phyloP scores from a whole-genome alignment of 108 stramenopile species.

The Schizochytrium sp. region DNA sequence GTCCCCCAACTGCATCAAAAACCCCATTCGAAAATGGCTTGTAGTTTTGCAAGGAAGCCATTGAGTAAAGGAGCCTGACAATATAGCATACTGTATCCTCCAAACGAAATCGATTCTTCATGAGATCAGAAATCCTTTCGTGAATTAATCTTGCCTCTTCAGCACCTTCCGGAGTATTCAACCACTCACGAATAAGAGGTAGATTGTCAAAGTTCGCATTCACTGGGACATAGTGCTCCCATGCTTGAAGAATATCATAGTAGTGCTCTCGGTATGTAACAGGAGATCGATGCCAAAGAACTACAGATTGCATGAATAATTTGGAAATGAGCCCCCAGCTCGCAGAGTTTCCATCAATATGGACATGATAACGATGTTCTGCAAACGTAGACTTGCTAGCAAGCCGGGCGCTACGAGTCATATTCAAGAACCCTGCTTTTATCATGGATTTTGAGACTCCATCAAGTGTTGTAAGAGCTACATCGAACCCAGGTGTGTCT shows the following conservation, averaged over 20 bases:
- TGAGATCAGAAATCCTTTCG: neutral
- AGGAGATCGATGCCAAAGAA: conserved; percentile 58
- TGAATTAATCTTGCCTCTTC: neutral
- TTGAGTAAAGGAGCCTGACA: neutral
- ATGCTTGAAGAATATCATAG: conserved; percentile 8
- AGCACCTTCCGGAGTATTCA: neutral
- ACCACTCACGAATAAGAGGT: conserved; percentile 1
- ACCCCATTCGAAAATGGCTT: neutral
- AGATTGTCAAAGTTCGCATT: conserved; percentile 2
- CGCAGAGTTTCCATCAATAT: conserved; percentile 45
- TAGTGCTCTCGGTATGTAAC: conserved; percentile 56
- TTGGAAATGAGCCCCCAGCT: conserved; percentile 38
- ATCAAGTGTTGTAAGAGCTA: conserved; percentile 9
- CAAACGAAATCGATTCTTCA: neutral
- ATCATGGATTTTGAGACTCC: neutral
- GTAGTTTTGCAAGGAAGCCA: neutral
- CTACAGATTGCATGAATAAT: neutral
- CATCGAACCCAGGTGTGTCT: neutral
- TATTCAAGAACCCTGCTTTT: neutral
- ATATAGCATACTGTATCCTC: conserved; percentile 51
- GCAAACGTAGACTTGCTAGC: neutral
- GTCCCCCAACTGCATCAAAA: neutral
- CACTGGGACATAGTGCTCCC: conserved; percentile 51
- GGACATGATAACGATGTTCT: neutral
- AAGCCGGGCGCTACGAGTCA: neutral